These are phyloP conservation scores for Crucibulum laeve DNA, from an alignment of 768 basidiomycete species.

Conservation along the genomic window DNA sequence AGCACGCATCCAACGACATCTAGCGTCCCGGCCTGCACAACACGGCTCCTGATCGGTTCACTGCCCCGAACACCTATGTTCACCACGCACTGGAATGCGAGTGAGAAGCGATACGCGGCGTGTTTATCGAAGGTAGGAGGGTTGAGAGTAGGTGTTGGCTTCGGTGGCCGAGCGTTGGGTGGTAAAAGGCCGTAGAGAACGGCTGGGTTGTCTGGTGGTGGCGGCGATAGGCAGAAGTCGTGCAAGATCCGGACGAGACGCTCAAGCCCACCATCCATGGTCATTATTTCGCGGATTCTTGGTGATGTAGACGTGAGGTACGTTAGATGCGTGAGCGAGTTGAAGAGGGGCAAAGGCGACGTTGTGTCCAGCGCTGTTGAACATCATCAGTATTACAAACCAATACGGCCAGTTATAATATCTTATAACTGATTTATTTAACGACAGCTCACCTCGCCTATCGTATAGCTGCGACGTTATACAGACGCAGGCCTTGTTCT, in stretches of 20 bases:
- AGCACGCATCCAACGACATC: conserved; percentile 93
- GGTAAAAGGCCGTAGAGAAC: conserved; percentile 76
- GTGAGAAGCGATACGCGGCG: conserved; percentile 82
- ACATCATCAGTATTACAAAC: conserved; percentile 5
- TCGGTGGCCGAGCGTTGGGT: conserved; percentile 51
- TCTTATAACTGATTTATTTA: no score
- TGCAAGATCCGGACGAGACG: conserved; percentile 89
- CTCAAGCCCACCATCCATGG: conserved; percentile 95
- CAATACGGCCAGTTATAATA: no score
- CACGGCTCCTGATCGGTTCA: conserved; percentile 84
- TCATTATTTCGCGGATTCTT: conserved; percentile 97
- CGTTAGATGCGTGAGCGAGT: conserved; percentile 92
- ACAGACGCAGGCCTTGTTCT: conserved; percentile 93
- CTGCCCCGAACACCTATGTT: conserved; percentile 97
- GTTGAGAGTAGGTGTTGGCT: conserved; percentile 57
- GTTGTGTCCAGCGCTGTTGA: conserved; percentile 47
- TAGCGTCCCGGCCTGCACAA: conserved; percentile 91
- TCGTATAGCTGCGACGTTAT: conserved; percentile 95
- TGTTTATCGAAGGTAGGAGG: conserved; percentile 74
- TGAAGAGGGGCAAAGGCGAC: conserved; percentile 65
- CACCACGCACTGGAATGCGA: conserved; percentile 95
- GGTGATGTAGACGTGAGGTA: conserved; percentile 97
- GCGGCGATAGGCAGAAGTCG: conserved; percentile 81
- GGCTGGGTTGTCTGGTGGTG: conserved; percentile 75
- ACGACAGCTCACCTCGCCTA: conserved; percentile 85